Evolutionary conservation across 768 basidiomycete genomes (phyloP), one percentile per base, ranked within the genome.

Genomic region (Termitomyces eurrhizus): DNA sequence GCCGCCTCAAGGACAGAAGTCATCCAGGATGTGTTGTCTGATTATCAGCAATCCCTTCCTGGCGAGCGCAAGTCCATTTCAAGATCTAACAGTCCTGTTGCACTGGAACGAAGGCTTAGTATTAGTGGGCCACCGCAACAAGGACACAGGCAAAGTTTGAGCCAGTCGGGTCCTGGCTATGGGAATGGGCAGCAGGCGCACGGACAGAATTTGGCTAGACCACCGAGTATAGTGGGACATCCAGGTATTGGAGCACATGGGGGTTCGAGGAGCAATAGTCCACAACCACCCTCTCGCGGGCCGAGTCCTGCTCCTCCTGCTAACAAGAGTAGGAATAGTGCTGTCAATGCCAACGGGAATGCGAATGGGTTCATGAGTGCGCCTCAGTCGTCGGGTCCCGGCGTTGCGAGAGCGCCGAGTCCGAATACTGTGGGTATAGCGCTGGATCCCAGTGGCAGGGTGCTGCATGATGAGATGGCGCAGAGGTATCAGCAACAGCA

Each of bases 21-120:
- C 0, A 84, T 93, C 18, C 87, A 90, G 58, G 83, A 86, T n/a
- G 86, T 93, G 8, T 73, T 93, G 16, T 77, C 78, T 0, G 81
- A 86, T 64, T 98, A 98, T 68, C 83, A 88, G 32, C 93, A 94
- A 67, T 84, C 88, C 1, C 83, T 98, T 69, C 95, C 95, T 7
- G 95, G 93, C 4, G 95, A 97, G 70, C 77, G 83, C 53, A 86
- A 83, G 72, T 77, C 80, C 8, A 75, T 83, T 29, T 86, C 83
- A 67, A 75, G 83, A 49, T 77, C 79, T 54, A 82, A 79, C 64
- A 89, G 78, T 58, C 60, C 60, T 45, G 49, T 44, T 45, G 74
- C 70, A 52, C 66, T 70, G 21, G 75, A 75, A 5, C 66, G 74
- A 9, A 70, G 70, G 35, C 64, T 71, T 11, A 67, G 68, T 45